phyloP scores from a whole-genome alignment of 495 filamentous ascomycete species.

The Emericellopsis terricola region DNA sequence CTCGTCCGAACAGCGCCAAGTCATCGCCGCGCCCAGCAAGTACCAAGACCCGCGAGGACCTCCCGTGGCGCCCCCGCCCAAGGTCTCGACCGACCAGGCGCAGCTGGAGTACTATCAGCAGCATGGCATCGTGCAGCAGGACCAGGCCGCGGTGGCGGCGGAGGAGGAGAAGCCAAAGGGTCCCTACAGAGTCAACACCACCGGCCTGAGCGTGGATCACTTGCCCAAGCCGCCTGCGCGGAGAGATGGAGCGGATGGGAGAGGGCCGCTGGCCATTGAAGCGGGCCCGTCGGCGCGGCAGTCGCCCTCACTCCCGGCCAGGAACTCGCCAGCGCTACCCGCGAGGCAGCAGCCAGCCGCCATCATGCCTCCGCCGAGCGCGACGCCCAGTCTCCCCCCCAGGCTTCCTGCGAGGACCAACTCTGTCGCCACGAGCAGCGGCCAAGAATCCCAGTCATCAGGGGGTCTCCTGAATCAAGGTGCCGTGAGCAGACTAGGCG shows the following conservation, averaged over 20 bases:
- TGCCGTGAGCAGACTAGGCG: conserved; percentile 46
- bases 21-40: conserved; percentile 10
- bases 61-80: background rate
- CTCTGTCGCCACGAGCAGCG: conserved; percentile 21
- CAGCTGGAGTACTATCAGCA: background rate
- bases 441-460: too few relatives aligned
- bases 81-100: background rate
- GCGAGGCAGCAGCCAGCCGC: too few relatives aligned
- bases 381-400: conserved; percentile 56
- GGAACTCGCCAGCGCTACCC: too few relatives aligned
- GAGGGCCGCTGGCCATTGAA: conserved; percentile 11
- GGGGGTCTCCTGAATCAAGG: conserved; percentile 51
- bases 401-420: conserved; percentile 27
- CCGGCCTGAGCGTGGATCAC: conserved; percentile 46
- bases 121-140: background rate
- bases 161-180: conserved; percentile 30
- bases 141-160: conserved; percentile 7
- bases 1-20: background rate
- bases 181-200: conserved; percentile 53
- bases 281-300: too few relatives aligned
- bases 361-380: conserved; percentile 4
- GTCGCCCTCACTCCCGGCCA: too few relatives aligned
- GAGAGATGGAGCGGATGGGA: conserved; percentile 24
- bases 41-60: conserved; percentile 15
- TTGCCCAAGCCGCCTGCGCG: conserved; percentile 57